phyloP scores from a whole-genome alignment of 331 rosid species.

The Quercus tomentella region DNA sequence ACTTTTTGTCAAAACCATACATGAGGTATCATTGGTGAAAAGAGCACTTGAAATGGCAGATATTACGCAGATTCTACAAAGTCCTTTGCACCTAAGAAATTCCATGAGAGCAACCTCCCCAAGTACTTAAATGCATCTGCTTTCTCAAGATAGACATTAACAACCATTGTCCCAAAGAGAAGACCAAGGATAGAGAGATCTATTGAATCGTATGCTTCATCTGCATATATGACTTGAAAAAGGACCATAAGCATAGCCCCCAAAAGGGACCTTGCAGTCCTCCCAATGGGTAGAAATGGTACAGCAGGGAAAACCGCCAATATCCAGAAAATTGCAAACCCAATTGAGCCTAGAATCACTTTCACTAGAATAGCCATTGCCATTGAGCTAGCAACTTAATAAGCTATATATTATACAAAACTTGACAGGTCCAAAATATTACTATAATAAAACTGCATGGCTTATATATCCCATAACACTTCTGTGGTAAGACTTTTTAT shows the following conservation, averaged over 20 bases:
- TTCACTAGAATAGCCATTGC: conserved; percentile 59
- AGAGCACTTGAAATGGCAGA: conserved; percentile 74
- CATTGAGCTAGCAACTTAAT: conserved; percentile 32
- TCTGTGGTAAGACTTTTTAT: too few relatives aligned
- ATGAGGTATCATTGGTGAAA: conserved; percentile 85
- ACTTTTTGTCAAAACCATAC: conserved; percentile 84
- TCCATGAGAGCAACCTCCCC: conserved; percentile 84
- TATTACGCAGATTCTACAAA: conserved; percentile 68
- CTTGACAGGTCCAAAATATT: too few relatives aligned
- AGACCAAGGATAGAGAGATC: conserved; percentile 84
- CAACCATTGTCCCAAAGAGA: conserved; percentile 92
- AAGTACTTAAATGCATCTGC: conserved; percentile 90
- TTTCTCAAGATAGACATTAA: conserved; percentile 77
- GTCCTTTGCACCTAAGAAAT: conserved; percentile 71
- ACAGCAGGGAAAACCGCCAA: conserved; percentile 86
- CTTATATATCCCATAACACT: background rate
- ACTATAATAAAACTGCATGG: too few relatives aligned
- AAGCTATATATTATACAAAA: background rate
- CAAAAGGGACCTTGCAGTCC: conserved; percentile 78
- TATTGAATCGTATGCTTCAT: conserved; percentile 68
- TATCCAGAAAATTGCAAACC: conserved; percentile 75
- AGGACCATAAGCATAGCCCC: conserved; percentile 90
- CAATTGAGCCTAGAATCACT: conserved; percentile 68
- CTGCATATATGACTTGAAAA: conserved; percentile 54
- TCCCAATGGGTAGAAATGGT: conserved; percentile 76